Base-by-base conservation (phyloP, 768 basidiomycete genomes). In the Krasilnikovozyma curviuscula region DNA sequence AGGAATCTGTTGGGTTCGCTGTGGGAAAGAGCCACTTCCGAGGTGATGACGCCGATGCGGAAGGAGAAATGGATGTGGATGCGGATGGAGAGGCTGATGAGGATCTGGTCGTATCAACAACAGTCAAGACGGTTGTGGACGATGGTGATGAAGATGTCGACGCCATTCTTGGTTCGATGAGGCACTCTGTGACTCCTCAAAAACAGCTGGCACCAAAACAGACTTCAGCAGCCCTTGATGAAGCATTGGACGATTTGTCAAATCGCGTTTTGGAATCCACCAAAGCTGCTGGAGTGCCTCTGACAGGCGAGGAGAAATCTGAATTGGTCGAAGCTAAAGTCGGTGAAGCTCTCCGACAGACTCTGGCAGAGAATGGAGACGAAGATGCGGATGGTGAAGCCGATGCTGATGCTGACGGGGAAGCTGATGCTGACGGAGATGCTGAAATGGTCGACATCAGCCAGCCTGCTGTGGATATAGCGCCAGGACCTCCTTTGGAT, bases 131-230 rank as follows among this genome's bases (percentile, higher is more conserved):
- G 24, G 41, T 4, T 18, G 32, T 42, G 41, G 27, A 24, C 27
- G 41, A 66, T n/a, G 57, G 35, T n/a, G 57, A 55, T 7, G 56
- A 46, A 53, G 76, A 76, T 48, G 73, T 38, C 7, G 51, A 49
- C 72, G 34, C 75, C 76, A 52, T 40, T 48, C 32, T 65, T 68
- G 46, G 66, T 67, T n/a, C 37, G 61, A 57, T 21, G 62, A 60
- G 13, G 53, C 21, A 18, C 25, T 14, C 29, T 52, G 6, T 10
- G 7, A 5, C n/a, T 7, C 7, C 23, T 18, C 32, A 19, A 49
- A 24, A 33, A 39, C 40, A 12, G 27, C n/a, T 18, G 30, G 21
- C 40, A 8, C 28, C 5, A 14, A 19, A 14, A 31, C 40, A 4
- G 24, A 9, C 31, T 19, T 44, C 49, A 18, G 39, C 48, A 1